Evolutionary conservation across 179 eudicot species (phyloP), one percentile per base, ranked within the genome.

Genomic region (Sideroxylon spinosum): DNA sequence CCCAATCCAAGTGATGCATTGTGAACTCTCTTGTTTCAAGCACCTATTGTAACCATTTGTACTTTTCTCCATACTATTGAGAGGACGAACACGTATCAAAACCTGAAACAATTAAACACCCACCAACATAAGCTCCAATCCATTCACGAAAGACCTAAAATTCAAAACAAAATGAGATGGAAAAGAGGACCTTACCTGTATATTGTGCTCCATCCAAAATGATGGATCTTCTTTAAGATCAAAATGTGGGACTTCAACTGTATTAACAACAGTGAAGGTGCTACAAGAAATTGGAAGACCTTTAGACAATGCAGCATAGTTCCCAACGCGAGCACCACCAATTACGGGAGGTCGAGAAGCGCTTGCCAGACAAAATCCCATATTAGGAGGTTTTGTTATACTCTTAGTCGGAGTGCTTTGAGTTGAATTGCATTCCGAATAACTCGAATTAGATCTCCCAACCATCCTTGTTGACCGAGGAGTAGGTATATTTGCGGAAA

Each of bases 171-270:
- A 49, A 32, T 4, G 7, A 23, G 55, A 7, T 48, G 26, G 63
- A 28, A 71, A 76, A 67, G 28, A 48, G 32, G 29, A 44, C 29
- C 84, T 65, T 72, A 93, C 98, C 88, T 96, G 99, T 61, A 96
- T 93, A 88, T 90, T 94, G 85, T 94, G 98, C 81, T 96, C 97
- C 93, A 94, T 90, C 99, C 99, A 96, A 84, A 96, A 96, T 8
- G 97, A 89, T 73, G 99, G 90, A 84, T 96, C 92, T 80, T 96
- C 99, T 78, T 89, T 94, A 70, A 96, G 94, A 75, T 92, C 97
- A 85, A 92, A 96, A 86, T 92, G 93, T 6, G 98, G 89, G 68
- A 94, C 98, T 44, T 96, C 96, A 73, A 77, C 86, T 0, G 91
- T 81, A 85, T 90, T 88, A 71, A 94, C 89, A 78, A 82, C 85